Conservation (phyloP, 345 rosid species). For the Rubroshorea leprosula region DNA sequence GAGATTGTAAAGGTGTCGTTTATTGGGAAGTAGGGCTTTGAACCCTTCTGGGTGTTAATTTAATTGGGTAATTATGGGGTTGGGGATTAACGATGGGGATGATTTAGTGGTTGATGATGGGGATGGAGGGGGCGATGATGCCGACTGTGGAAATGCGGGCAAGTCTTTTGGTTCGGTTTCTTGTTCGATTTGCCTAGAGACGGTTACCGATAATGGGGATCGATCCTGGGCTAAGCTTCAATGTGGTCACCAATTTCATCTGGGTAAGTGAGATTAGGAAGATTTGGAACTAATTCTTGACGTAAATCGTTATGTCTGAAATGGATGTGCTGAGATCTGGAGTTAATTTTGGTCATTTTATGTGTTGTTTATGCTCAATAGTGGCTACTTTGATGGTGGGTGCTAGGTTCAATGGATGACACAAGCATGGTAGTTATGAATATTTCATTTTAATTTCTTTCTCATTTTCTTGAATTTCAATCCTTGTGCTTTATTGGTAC, state of each 20-base stretch:
- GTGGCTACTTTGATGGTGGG: not conserved
- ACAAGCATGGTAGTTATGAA: not conserved
- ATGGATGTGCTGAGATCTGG: slow-evolving; percentile 21
- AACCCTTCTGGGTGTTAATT: slow-evolving; percentile 14
- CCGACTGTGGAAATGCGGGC: slow-evolving; percentile 33
- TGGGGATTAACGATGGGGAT: slow-evolving; percentile 48
- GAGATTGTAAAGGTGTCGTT: not conserved
- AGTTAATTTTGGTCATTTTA: slow-evolving; percentile 11
- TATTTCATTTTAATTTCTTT: slow-evolving; percentile 11
- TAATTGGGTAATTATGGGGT: slow-evolving; percentile 50
- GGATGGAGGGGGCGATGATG: slow-evolving; percentile 36
- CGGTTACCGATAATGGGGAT: slow-evolving; percentile 67
- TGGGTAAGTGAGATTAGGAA: slow-evolving; percentile 45
- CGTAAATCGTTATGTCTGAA: not conserved
- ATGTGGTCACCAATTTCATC: slow-evolving; percentile 89
- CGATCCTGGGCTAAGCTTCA: slow-evolving; percentile 98
- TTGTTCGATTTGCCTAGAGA: slow-evolving; percentile 96
- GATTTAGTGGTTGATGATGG: slow-evolving; percentile 44
- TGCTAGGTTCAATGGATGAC: not conserved
- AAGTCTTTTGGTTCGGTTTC: slow-evolving; percentile 56
- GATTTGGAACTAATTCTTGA: slow-evolving; percentile 3
- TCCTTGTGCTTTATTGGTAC: too few relatives aligned
- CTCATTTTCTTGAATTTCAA: not conserved
- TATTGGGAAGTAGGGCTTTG: slow-evolving; percentile 23
- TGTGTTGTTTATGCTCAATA: not conserved